phyloP scores from a whole-genome alignment of 345 rosid species.

The Erodium maritimum region DNA sequence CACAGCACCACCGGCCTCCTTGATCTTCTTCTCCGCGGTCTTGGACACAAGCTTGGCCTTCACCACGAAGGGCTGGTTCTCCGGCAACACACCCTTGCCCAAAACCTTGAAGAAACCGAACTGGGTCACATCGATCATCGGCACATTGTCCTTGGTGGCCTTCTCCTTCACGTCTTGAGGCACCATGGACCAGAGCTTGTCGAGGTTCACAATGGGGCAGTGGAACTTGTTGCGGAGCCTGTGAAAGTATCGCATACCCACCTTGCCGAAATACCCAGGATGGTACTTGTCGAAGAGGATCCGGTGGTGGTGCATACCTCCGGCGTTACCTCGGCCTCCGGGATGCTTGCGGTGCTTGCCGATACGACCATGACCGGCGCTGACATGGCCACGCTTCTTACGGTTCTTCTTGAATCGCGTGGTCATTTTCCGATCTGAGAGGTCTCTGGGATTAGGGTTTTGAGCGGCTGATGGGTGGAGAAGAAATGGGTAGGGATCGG shows the following conservation, averaged over 20 bases:
- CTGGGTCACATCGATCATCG: constrained; percentile 30
- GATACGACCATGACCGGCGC: constrained; percentile 39
- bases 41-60: constrained; percentile 33
- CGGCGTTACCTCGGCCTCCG: constrained; percentile 40
- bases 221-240: constrained; percentile 33
- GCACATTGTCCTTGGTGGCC: constrained; percentile 25
- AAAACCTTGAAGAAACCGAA: constrained; percentile 30
- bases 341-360: constrained; percentile 43
- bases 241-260: constrained; percentile 45
- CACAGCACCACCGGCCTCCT: constrained; percentile 37
- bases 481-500: background rate
- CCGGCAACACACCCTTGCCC: constrained; percentile 31
- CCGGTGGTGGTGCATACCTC: constrained; percentile 42
- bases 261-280: constrained; percentile 39
- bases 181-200: constrained; percentile 39
- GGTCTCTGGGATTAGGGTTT: background rate
- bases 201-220: constrained; percentile 38
- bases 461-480: background rate
- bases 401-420: constrained; percentile 42
- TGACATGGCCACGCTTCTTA: constrained; percentile 40
- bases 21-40: constrained; percentile 34
- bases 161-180: constrained; percentile 26
- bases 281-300: constrained; percentile 45
- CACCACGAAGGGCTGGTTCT: constrained; percentile 25
- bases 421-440: constrained; percentile 13